phyloP scores from a whole-genome alignment of 164 flowering plant genomes.

The Warburgia ugandensis region DNA sequence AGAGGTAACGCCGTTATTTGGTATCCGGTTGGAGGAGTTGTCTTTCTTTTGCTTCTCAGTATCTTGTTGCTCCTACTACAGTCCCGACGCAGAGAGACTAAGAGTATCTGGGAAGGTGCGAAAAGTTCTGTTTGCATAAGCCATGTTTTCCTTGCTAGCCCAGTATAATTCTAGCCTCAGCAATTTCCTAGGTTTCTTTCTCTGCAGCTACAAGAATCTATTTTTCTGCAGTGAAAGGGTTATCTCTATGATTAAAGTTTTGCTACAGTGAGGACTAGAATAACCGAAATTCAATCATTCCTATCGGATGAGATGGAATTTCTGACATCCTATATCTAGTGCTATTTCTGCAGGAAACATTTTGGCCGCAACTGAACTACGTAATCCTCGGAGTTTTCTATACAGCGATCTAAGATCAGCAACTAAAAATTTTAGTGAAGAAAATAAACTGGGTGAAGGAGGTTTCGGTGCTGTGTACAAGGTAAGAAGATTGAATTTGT shows the following conservation, averaged over 20 bases:
- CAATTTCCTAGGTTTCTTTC: too few relatives aligned
- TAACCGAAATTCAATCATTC: not conserved
- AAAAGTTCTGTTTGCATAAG: too few relatives aligned
- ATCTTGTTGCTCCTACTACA: conserved; percentile 7
- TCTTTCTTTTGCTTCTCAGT: conserved; percentile 13
- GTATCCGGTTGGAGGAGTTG: conserved; percentile 39
- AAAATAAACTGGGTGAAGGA: conserved; percentile 54
- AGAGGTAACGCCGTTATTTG: conserved; percentile 30
- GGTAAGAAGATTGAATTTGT: too few relatives aligned
- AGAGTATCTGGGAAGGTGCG: not conserved
- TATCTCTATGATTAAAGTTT: too few relatives aligned
- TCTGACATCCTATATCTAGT: too few relatives aligned
- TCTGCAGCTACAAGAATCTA: too few relatives aligned
- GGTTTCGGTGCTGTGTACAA: conserved; percentile 61
- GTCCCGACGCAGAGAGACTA: not conserved
- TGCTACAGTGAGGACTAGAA: too few relatives aligned
- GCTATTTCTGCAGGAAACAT: too few relatives aligned
- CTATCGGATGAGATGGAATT: not conserved
- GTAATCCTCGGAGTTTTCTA: conserved; percentile 35
- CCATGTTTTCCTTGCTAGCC: too few relatives aligned
- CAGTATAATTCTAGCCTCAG: too few relatives aligned
- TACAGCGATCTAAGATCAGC: conserved; percentile 42
- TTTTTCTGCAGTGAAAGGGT: too few relatives aligned
- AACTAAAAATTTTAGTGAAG: conserved; percentile 39
- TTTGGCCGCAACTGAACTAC: conserved; percentile 28